Base-by-base conservation (phyloP, 2,329 filamentous ascomycete species). In the Aureobasidium zeae region DNA sequence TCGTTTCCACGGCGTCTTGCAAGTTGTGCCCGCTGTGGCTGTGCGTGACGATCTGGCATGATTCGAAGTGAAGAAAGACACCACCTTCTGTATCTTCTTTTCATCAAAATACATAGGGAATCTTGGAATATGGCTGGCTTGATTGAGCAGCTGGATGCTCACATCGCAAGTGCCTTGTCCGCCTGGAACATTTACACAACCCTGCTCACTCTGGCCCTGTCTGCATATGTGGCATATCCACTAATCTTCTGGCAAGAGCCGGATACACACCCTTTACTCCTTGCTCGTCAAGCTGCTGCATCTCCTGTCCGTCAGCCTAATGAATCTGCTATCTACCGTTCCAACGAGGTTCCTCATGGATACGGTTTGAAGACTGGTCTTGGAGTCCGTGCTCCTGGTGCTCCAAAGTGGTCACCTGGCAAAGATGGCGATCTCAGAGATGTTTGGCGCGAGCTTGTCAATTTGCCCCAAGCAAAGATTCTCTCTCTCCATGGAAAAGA, bases 361-460 rank as follows among this genome's bases (percentile, higher is more conserved):
- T 87, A 86, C 68, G 80, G 83, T 7, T 73, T 94, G 31, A 81
- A 81, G 53, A 67, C 73, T 26, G 86, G 87, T 4, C 70, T 94
- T 29, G 86, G 85, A 52, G 83, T 96, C 45, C 89, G 86, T 66
- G 83, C 87, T 44, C 67, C 81, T 0, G 83, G 81, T 31, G 77
- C 82, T 33, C 82, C 85, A 34, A 86, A 86, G 64, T 95, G 88
- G 84, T 74, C 82, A 8, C 70, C 74, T 45, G 89, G 89, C 36
- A 79, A 83, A 45, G 81, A 94, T 61, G 91, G 91, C 32, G 89
- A 98, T 55, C 68, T 98, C 51, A 76, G 89, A 44, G 89, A 98
- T 63, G 72, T 98, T 45, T 98, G 91, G 91, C 77, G 81, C 50
- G 86, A 85, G 37, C 68, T 74, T 7, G 45, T 52, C 35, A 51